Evolutionary conservation across 441 rosid genomes (phyloP).

Genomic region (Biscutella auriculata): DNA sequence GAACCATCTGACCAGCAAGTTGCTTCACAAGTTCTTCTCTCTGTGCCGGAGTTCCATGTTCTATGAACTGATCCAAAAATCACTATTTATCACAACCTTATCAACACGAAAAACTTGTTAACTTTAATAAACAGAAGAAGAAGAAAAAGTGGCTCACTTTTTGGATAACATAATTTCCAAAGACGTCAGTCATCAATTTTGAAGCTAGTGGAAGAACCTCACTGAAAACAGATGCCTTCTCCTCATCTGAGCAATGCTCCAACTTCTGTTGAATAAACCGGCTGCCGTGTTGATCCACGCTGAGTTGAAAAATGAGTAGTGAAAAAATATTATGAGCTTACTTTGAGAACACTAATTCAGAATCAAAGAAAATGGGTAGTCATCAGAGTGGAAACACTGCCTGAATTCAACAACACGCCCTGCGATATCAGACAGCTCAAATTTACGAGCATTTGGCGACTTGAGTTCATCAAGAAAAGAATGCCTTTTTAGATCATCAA

Average conservation of each 20-base stretch:
- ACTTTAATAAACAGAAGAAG: background rate
- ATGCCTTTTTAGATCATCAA: conserved; percentile 45
- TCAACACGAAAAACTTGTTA: background rate
- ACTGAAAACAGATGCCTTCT: conserved; percentile 46
- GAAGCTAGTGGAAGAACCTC: conserved; percentile 65
- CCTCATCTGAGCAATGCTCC: conserved; percentile 49
- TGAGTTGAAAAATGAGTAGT: conserved; percentile 25
- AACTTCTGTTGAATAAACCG: conserved; percentile 71
- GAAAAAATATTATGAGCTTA: conserved; percentile 4
- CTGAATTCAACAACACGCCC: conserved; percentile 73
- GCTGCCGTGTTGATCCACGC: conserved; percentile 75
- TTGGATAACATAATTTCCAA: conserved; percentile 71
- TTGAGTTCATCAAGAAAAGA: conserved; percentile 67
- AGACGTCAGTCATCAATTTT: conserved; percentile 60
- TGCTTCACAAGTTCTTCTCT: conserved; percentile 57
- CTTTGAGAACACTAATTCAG: background rate
- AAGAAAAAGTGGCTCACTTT: conserved; percentile 28
- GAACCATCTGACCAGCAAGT: conserved; percentile 52
- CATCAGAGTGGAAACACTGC: conserved; percentile 24
- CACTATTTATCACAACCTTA: conserved; percentile 11
- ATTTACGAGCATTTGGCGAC: conserved; percentile 50
- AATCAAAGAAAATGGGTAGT: conserved; percentile 3
- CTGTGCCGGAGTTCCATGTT: conserved; percentile 53
- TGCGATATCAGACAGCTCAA: conserved; percentile 53
- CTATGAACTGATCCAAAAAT: conserved; percentile 44